Conservation (phyloP, 179 eudicot genomes). For the Silene coronaria region DNA sequence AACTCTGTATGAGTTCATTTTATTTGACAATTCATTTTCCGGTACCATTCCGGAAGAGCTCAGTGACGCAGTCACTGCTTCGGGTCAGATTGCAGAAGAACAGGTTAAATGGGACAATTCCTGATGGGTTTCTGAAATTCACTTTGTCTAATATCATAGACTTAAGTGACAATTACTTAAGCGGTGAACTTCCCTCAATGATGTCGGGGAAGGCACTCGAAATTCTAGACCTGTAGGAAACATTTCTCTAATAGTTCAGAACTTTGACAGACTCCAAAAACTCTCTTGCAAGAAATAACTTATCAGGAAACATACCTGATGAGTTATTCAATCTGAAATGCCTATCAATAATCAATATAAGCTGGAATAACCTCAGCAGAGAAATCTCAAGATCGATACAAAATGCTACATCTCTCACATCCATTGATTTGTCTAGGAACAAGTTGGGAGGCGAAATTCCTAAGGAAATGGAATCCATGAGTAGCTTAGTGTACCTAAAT, state of each 20-base stretch:
- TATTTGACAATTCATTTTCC: background rate
- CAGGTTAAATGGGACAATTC: slow-evolving; percentile 36
- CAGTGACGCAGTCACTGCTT: slow-evolving; percentile 38
- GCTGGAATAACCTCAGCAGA: background rate
- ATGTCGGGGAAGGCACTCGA: slow-evolving; percentile 30
- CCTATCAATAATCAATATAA: background rate
- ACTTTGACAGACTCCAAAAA: slow-evolving; percentile 25
- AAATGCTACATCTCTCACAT: background rate
- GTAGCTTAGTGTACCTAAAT: slow-evolving; percentile 26
- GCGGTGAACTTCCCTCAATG: slow-evolving; percentile 43
- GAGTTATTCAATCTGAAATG: background rate
- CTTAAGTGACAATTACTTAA: slow-evolving; percentile 40
- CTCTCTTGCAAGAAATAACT: slow-evolving; percentile 36
- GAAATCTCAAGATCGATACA: background rate
- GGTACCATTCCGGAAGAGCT: slow-evolving; percentile 43
- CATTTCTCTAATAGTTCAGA: slow-evolving; percentile 37
- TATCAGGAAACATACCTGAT: background rate
- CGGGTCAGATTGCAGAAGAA: slow-evolving; percentile 28
- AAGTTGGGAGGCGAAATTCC: slow-evolving; percentile 27
- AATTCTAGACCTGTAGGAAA: slow-evolving; percentile 34
- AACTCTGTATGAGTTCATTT: background rate
- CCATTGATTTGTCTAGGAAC: slow-evolving; percentile 30
- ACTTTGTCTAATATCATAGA: slow-evolving; percentile 41
- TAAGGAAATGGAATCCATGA: slow-evolving; percentile 25
- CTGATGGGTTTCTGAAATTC: slow-evolving; percentile 40